Evolutionary conservation across 306 rosid genomes (phyloP).

Genomic region (Rosa persica): DNA sequence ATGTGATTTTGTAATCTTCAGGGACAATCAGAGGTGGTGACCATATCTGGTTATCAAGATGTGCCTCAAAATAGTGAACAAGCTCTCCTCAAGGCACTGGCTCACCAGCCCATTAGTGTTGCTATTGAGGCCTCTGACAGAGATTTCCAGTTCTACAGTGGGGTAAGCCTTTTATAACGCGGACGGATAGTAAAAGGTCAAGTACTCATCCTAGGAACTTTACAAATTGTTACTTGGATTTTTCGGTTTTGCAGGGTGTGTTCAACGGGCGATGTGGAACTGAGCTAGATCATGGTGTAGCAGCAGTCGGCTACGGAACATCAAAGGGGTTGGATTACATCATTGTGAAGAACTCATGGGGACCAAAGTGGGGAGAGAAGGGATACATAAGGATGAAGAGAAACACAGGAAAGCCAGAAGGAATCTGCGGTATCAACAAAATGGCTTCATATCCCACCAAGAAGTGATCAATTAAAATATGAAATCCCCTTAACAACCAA

Average conservation of each 20-base stretch:
- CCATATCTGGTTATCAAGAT: slow-evolving; percentile 76
- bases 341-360: slow-evolving; percentile 88
- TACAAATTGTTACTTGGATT: not conserved
- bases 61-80: slow-evolving; percentile 81
- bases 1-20: slow-evolving; percentile 25
- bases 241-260: slow-evolving; percentile 56
- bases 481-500: not conserved
- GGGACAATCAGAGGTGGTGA: slow-evolving; percentile 56
- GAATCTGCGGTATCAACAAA: slow-evolving; percentile 78
- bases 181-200: too few species aligned
- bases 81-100: slow-evolving; percentile 80
- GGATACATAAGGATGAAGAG: slow-evolving; percentile 82
- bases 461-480: slow-evolving; percentile 27
- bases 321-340: slow-evolving; percentile 72
- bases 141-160: slow-evolving; percentile 91
- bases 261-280: slow-evolving; percentile 79
- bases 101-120: slow-evolving; percentile 86
- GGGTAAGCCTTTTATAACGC: slow-evolving; percentile 45
- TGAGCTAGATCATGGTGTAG: slow-evolving; percentile 86
- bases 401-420: slow-evolving; percentile 70
- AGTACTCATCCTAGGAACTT: not conserved
- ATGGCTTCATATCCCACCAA: slow-evolving; percentile 94
- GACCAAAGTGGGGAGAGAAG: slow-evolving; percentile 91
- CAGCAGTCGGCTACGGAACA: slow-evolving; percentile 88
- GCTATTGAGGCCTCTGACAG: slow-evolving; percentile 85